Base-by-base conservation (phyloP, 495 filamentous ascomycete genomes). In the Tetracladium setigerum region DNA sequence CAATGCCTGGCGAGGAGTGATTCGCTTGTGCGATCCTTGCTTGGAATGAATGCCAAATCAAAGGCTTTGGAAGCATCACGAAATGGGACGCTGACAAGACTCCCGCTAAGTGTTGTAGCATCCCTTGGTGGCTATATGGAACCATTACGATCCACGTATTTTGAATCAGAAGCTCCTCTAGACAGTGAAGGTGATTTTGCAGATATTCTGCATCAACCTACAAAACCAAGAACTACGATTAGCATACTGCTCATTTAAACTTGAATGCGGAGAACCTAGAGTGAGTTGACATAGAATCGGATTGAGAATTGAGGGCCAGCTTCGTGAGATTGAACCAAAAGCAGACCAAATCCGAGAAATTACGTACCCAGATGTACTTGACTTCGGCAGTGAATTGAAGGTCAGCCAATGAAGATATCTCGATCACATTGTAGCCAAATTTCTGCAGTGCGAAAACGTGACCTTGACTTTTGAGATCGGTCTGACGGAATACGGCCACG, bases 31-130 rank as follows among this genome's bases (percentile, higher is more conserved):
- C 47, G 24, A 61, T 59, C 18, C 47, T 56, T 22, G 54, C 27
- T 24, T 48, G 44, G 34, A 61, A 56, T 10, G 58, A 41, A 37
- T 61, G 53, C 58, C 56, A 61, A 31, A 61, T 38, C 34, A 61
- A 45, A 30, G 58, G 56, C 42, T 52, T 56, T 33, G 41, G 56
- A 17, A 61, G 38, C 14, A 45, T 24, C 9, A 56, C 27, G 17
- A 61, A 32, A 36, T 42, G 49, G n/a, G 46, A 30, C 4, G 49
- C 43, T 30, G 43, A 49, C 5, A 31, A 30, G 3, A 61, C 19
- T 11, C 38, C 41, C 11, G 52, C 40, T 7, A 48, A 19, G 10
- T 49, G 52, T 22, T 50, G 44, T 30, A 61, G 46, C 17, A 47
- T 41, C 16, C 49, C 47, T 31, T 52, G 51, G 13, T 38, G 36